Evolutionary conservation across 768 basidiomycete genomes (phyloP), one percentile per base, ranked within the genome.

Genomic region (Leccinum incarnatum): DNA sequence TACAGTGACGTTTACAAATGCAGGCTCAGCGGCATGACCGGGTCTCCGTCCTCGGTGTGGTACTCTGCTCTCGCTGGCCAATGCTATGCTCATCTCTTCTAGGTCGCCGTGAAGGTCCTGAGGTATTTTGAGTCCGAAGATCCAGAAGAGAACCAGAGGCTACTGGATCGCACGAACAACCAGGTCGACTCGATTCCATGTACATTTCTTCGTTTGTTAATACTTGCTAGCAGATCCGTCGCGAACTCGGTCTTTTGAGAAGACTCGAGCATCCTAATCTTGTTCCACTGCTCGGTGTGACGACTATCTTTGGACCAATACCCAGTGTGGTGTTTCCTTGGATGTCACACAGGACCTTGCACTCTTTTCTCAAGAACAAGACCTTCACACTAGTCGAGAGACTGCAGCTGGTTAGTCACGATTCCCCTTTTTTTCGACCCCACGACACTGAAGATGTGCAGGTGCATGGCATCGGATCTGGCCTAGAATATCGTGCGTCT

Each of bases 1-100:
- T 54, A 29, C 21, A 32, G 47, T 5, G 58, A 61, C 10, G 53
- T 60, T 0, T 61, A 45, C 60, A 61, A 51, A 30, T 61, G 60
- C 37, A 42, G 8, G 19, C 10, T 30, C 29, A 30, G 29, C 29
- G 29, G 29, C 29, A 30, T 30, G 29, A 53, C 19, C 11, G 60
- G 52, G 17, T 37, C 45, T 14, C 29, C 27, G 4, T 58, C 19
- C 11, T 17, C 37, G 9, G 59, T 58, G 23, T 5, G 21, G 36
- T 5, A 25, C 29, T 30, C 2, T 25, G 5, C 11, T 15, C 27
- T 15, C 15, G 29, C 11, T 14, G 8, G 15, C 19, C 40, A 12
- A 5, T 30, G n/a, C n/a, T 23, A 17, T 29, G 2, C 15, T 51
- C 14, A 59, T 30, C 2, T 3, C 21, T 15, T 25, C 2, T 11